phyloP scores from a whole-genome alignment of 2,329 filamentous ascomycete genomes.

The Cordyceps javanica region DNA sequence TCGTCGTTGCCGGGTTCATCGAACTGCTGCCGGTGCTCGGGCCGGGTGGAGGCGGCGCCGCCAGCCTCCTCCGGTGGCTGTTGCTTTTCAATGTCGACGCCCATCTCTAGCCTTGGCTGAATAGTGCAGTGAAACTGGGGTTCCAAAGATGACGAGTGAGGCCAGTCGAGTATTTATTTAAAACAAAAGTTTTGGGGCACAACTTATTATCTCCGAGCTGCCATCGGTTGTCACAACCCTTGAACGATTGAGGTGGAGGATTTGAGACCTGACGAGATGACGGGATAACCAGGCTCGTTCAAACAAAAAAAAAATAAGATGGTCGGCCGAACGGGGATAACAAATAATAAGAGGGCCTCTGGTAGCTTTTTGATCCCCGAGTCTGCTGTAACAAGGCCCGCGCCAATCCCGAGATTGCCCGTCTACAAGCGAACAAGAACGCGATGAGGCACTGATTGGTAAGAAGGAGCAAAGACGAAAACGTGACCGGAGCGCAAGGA shows the following conservation, averaged over 20 bases:
- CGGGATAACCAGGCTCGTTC: background rate
- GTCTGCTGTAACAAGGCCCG: background rate
- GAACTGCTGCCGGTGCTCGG: background rate
- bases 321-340: background rate
- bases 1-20: background rate
- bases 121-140: too few relatives aligned
- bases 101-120: background rate
- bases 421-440: background rate
- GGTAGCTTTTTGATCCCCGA: background rate
- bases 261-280: too few relatives aligned
- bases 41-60: background rate
- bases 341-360: background rate
- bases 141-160: background rate
- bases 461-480: background rate
- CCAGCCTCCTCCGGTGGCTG: background rate
- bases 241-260: background rate
- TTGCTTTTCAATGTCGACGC: conserved; percentile 7
- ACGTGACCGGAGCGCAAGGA: background rate
- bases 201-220: background rate
- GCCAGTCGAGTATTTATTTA: background rate
- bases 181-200: background rate
- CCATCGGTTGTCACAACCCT: background rate
- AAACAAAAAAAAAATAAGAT: background rate
- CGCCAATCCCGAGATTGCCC: too few relatives aligned
- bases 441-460: background rate